Base-by-base conservation (phyloP, 2,329 filamentous ascomycete genomes). In the Huntiella moniliformis region DNA sequence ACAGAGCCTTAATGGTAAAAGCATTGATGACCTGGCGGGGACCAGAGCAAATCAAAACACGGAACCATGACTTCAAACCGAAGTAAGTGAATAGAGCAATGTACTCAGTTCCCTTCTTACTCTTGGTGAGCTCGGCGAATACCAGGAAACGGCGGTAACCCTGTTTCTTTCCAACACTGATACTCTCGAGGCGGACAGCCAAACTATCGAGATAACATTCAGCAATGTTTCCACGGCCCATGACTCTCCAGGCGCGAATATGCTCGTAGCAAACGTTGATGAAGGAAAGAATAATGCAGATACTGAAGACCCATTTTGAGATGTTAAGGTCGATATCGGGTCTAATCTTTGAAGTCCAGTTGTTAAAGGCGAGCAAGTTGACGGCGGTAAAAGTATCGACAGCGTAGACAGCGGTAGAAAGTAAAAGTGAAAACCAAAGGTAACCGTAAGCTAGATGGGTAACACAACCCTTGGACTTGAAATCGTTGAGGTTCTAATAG, bases 331-430 rank as follows among this genome's bases (percentile, higher is more conserved):
- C 73, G 52, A 96, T 80, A 36, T 74, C 71, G 1, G 86, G 86
- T 54, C 84, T 65, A 54, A 96, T 81, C 53, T 83, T 71, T 45
- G 82, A 84, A 1, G 84, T 83, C 87, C 87, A 96, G 50, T 76
- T 76, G 63, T 92, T 76, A 64, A 94, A 95, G 47, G 73, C 82
- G 43, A 98, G 72, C 36, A 98, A 69, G 52, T 94, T 92, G 63
- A 95, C 73, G 51, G 87, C 87, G 4, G 87, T 95, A 58, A 95
- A 96, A 51, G 79, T 86, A 63, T 96, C 88, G 58, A 92, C 82
- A 22, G 70, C 77, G 61, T 94, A 95, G 53, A 94, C 86, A 38
- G 83, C 79, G 42, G 88, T 60, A 3, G 85, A 91, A 48, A 92
- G 67, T 44, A 86, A 47, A 38, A 88, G 70, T 54, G 85, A 81